Base-by-base conservation (phyloP, 768 basidiomycete species). In the Suillus sp. region DNA sequence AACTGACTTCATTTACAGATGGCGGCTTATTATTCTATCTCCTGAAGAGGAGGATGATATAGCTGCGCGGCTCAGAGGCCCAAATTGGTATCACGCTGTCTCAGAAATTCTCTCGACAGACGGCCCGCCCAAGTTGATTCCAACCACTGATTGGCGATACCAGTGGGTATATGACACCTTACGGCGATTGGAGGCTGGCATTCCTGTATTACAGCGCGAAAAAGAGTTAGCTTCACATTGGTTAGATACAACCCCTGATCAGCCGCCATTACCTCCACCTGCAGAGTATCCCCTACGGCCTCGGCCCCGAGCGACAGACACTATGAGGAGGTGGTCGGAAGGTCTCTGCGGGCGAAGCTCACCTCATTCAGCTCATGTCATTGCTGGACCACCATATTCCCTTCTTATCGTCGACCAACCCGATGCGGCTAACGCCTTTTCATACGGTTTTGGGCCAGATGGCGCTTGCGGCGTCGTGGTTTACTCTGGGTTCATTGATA, bases 31-130 rank as follows among this genome's bases (percentile, higher is more conserved):
- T 64, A 80, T 96, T 10, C 83, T 97, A 18, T 95, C 93, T 4
- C 95, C 95, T 2, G 91, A 94, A 67, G 95, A 97, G 76, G 95
- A 98, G 72, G 93, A 95, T 59, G 87, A 87, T 35, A 92, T 98
- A 47, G 87, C 93, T n/a, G 75, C 79, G 4, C 89, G 92, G 70
- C 84, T 98, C 11, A 86, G 87, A 22, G 95, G 93, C 18, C 77
- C 85, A 25, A 93, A 93, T 53, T 98, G 95, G 95, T 93, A 91
- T 75, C 79, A 82, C 65, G 89, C 93, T 42, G 90, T 98, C 22
- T 83, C 84, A 42, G 86, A 91, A 43, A 92, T 96, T 51, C 82
- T 98, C 14, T 80, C 89, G 8, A 72, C 84, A 64, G 83, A 90
- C 64, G 87, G 85, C 6, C 75, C 86, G 57, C 84, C 86, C 4